Evolutionary conservation across 2,329 filamentous ascomycete species (phyloP).

Genomic region (Venturia oleaginea): DNA sequence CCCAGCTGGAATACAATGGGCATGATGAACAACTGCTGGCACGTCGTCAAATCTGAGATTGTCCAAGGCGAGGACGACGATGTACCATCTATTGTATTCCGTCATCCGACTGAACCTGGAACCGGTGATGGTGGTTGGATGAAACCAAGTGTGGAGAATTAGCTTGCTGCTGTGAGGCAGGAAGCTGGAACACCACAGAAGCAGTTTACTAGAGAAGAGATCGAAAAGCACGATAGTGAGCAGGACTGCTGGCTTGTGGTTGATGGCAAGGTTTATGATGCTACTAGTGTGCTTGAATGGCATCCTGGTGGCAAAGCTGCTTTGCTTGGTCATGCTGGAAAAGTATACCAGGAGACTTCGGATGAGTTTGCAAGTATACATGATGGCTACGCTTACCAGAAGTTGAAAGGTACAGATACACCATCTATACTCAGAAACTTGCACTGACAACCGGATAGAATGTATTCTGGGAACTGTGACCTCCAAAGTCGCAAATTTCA

Average conservation of each 20-base stretch:
- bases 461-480: slow-evolving; percentile 42
- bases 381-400: slow-evolving; percentile 42
- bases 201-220: slow-evolving; percentile 44
- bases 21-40: slow-evolving; percentile 49
- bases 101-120: slow-evolving; percentile 38
- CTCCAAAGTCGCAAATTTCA: slow-evolving; percentile 39
- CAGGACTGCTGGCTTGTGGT: slow-evolving; percentile 47
- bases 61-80: slow-evolving; percentile 25
- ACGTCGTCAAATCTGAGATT: slow-evolving; percentile 35
- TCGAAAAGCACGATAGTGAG: slow-evolving; percentile 41
- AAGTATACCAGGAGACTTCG: slow-evolving; percentile 40
- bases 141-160: slow-evolving; percentile 38
- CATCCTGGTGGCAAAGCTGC: slow-evolving; percentile 42
- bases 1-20: slow-evolving; percentile 42
- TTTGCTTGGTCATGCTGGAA: slow-evolving; percentile 42
- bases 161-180: slow-evolving; percentile 37
- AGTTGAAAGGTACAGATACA: slow-evolving; percentile 33
- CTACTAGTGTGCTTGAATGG: slow-evolving; percentile 38
- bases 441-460: slow-evolving; percentile 26
- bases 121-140: slow-evolving; percentile 42
- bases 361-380: slow-evolving; percentile 43
- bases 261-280: slow-evolving; percentile 44
- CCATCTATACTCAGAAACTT: not conserved
- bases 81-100: slow-evolving; percentile 32
- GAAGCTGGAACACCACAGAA: slow-evolving; percentile 38